Evolutionary conservation across 805 yeast species (phyloP), one percentile per base, ranked within the genome.

Genomic region (Saccharomycopsis malanga): DNA sequence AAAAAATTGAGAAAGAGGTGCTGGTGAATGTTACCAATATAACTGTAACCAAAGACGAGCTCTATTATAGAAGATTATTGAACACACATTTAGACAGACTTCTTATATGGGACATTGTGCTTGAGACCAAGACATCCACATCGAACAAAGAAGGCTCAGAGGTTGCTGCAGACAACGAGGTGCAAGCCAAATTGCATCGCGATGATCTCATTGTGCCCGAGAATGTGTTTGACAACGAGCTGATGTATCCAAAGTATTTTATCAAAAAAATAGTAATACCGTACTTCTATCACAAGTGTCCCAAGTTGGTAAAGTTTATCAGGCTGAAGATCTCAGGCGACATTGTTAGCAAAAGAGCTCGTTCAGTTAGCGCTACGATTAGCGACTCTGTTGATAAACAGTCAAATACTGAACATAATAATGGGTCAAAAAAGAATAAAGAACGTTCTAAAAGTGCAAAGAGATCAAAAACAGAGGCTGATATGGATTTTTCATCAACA

Each of bases 41-140:
- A 21, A 34, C 25, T 18, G 14, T n/a, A 30, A 23, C 20, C 6
- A 39, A 27, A 21, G 39, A 27, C 25, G 30, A 27, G 18, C 17
- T 42, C 6, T 46, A 34, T 30, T 47, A 44, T 24, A 47, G 44
- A 30, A 39, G 18, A 10, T 30, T 47, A 18, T 27, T 50, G 22
- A 47, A 39, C 34, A 39, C 48, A 3, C 39, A 48, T 39, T 30
- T 51, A 6, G 54, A 51, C 25, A 32, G 54, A 36, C 38, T 48
- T 4, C 27, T 48, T 12, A 51, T 51, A 20, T 51, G 52, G 52
- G 54, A 51, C 39, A 43, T 49, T n/a, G 34, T 49, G 14, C 10
- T 45, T 12, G 51, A 48, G 20, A 42, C 49, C 6, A 39, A 36
- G 22, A 15, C 34, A 14, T 21, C 12, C 6, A 17, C 36, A 10